Evolutionary conservation across 2,329 filamentous ascomycete genomes (phyloP), one percentile per base, ranked within the genome.

Genomic region (Pseudocercospora cruenta): DNA sequence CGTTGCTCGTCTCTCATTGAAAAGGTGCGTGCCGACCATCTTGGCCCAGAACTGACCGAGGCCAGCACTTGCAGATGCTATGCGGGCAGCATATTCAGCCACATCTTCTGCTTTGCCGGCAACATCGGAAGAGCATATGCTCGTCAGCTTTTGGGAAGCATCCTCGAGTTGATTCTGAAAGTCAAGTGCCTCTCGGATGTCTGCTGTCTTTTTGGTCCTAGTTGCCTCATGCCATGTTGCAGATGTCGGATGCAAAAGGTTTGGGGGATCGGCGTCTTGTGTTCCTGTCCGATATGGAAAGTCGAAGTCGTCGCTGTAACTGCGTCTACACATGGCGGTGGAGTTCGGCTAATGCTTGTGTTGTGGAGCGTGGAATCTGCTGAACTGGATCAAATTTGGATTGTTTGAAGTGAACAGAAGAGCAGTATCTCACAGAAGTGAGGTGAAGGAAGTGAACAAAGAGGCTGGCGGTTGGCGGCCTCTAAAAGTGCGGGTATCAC

Each of bases 241-340:
- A 22, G 54, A 58, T 19, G 54, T 58, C 19, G 54, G 54, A 31
- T 58, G 54, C 33, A 39, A 39, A 14, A 39, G 12, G n/a, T 58
- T 33, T 22, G 54, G 54, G 10, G 54, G 28, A 33, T 58, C 54
- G 24, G 10, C 26, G 14, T 39, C 54, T 58, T 26, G 28, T 51
- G 22, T 51, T 51, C 47, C 19, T 22, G 47, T 5, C n/a, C 3
- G 47, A 22, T 21, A 12, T 24, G 47, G 47, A 14, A 51, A 51
- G 47, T 51, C 47, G 47, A 51, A 51, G 47, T 51, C 47, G 19
- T 51, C 47, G 19, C 4, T 22, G 19, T 22, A 51, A 5, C 4
- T 24, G 6, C 21, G 47, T 21, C 47, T 21, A 24, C 47, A 10
- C 47, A 51, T 51, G 19, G 10, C 19, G 21, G n/a, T 51, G 47